Conservation (phyloP, 176 grass and related monocot species). For the Musa troglodytarum region DNA sequence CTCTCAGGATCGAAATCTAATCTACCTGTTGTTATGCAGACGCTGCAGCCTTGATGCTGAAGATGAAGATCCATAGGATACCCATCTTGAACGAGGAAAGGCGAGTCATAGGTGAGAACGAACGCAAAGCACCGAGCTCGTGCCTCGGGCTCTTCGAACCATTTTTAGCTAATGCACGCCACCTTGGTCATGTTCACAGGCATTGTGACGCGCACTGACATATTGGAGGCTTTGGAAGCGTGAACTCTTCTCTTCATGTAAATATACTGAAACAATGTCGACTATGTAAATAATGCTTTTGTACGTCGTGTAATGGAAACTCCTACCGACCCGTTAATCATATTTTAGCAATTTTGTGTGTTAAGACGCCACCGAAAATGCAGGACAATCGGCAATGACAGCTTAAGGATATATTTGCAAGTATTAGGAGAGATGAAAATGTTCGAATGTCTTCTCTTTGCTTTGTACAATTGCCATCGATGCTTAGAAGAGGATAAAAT, state of each 20-base stretch:
- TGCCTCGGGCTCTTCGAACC: not conserved
- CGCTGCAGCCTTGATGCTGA: conserved; percentile 84
- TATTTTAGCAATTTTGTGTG: too few relatives aligned
- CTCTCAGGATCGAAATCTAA: too few relatives aligned
- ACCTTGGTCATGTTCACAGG: conserved; percentile 37
- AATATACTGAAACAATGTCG: conserved; percentile 12
- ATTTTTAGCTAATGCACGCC: not conserved
- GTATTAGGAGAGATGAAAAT: too few relatives aligned
- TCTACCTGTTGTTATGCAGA: conserved; percentile 35
- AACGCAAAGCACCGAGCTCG: not conserved
- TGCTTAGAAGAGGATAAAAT: too few relatives aligned
- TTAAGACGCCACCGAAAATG: too few relatives aligned
- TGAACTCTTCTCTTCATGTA: conserved; percentile 10
- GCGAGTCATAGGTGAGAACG: conserved; percentile 64
- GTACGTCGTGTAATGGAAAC: not conserved
- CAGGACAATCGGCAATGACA: too few relatives aligned
- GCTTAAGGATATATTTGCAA: too few relatives aligned
- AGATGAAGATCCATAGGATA: conserved; percentile 78
- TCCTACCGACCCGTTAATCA: too few relatives aligned
- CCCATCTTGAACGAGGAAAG: conserved; percentile 65
- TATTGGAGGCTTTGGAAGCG: conserved; percentile 59
- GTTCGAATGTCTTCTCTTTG: too few relatives aligned
- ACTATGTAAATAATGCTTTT: not conserved
- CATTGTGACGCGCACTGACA: conserved; percentile 71
- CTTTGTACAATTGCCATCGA: too few relatives aligned